Evolutionary conservation across 805 yeast species (phyloP).

Genomic region (Torulaspora microellipsoides): DNA sequence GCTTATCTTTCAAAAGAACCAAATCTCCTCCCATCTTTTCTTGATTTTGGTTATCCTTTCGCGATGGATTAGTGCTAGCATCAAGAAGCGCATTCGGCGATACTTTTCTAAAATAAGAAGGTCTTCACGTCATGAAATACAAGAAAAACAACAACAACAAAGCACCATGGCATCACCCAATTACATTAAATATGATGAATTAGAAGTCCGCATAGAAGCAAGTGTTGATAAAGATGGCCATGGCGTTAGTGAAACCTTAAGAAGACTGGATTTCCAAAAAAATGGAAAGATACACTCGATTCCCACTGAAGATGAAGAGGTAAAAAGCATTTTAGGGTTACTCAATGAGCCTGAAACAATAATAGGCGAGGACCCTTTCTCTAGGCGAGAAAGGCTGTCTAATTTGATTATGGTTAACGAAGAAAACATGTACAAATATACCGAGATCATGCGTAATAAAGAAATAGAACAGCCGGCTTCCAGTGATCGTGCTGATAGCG

Average conservation of each 20-base stretch:
- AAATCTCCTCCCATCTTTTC: neutral
- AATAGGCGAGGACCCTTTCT: slow-evolving; percentile 57
- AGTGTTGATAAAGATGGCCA: slow-evolving; percentile 18
- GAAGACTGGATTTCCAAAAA: slow-evolving; percentile 27
- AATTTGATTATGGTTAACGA: slow-evolving; percentile 38
- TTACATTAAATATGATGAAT: slow-evolving; percentile 18
- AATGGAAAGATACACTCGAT: slow-evolving; percentile 33
- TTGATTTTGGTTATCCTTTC: neutral
- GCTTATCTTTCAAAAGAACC: slow-evolving; percentile 41
- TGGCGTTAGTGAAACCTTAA: slow-evolving; percentile 28
- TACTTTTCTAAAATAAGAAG: neutral
- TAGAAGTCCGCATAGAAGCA: slow-evolving; percentile 15
- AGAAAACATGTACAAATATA: slow-evolving; percentile 18
- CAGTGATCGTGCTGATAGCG: slow-evolving; percentile 37
- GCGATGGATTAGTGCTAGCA: too few species aligned
- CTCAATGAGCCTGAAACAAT: slow-evolving; percentile 54
- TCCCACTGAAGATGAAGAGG: slow-evolving; percentile 67
- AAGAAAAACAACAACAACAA: neutral
- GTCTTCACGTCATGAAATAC: too few species aligned
- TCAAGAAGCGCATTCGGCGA: neutral
- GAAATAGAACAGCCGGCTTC: slow-evolving; percentile 15
- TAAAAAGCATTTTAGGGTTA: slow-evolving; percentile 43
- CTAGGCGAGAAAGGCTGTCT: slow-evolving; percentile 56
- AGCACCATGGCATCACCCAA: slow-evolving; percentile 2
- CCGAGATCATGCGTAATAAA: slow-evolving; percentile 6